A percentile compares a stretch with the other conserved stretches of the same genome.
These are phyloP conservation scores for Favolaschia claudopus DNA, from an alignment of 768 basidiomycete genomes.

Conservation along the genomic window DNA sequence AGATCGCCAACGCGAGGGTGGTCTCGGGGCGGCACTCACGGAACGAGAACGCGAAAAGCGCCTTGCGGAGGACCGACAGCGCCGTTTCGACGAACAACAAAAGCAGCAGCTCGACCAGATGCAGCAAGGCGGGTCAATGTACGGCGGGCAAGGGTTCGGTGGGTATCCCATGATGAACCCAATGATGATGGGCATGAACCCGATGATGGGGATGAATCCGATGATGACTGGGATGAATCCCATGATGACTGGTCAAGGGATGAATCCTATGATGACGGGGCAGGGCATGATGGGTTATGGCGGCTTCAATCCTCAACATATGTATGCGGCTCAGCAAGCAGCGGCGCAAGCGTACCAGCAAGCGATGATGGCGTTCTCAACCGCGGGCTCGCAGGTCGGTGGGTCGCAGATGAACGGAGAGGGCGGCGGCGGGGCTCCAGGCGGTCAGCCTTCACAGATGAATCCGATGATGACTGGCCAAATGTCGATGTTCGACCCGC, in stretches of 20 bases:
- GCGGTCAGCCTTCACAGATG: conserved; percentile 39
- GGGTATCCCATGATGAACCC: conserved; percentile 81
- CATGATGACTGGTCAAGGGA: conserved; percentile 42
- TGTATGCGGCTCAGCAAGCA: conserved; percentile 87
- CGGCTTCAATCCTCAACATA: conserved; percentile 74
- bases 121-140: conserved; percentile 80
- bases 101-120: conserved; percentile 90
- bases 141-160: conserved; percentile 58
- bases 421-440: conserved; percentile 42
- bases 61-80: conserved; percentile 89
- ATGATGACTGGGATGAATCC: conserved; percentile 46
- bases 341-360: conserved; percentile 87
- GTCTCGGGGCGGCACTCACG: conserved; percentile 92
- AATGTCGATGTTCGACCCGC: conserved; percentile 67
- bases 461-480: conserved; percentile 68
- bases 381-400: conserved; percentile 76
- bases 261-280: conserved; percentile 60
- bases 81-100: conserved; percentile 91
- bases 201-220: conserved; percentile 56
- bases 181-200: conserved; percentile 67
- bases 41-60: conserved; percentile 95
- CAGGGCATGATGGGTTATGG: conserved; percentile 60
- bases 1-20: conserved; percentile 93
- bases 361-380: conserved; percentile 84
- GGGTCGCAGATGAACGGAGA: conserved; percentile 57